Percentiles rank a stretch among this genome's conserved stretches.
Conservation (phyloP, 1,284 basidiomycete species). For the Puccinia polysora region DNA sequence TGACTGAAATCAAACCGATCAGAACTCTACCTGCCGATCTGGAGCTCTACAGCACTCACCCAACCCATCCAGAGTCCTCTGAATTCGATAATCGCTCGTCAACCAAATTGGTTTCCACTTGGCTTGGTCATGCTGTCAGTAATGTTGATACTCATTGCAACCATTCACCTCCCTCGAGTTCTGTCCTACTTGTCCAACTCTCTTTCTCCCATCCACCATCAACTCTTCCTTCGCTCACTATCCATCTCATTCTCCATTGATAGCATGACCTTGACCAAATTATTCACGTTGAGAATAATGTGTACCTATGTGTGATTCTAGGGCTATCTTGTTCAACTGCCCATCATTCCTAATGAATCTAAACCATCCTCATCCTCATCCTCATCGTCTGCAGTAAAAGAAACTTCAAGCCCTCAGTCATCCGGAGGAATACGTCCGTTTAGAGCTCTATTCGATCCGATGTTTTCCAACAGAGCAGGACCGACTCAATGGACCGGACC, state of each 20-base stretch:
- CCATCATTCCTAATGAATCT: slow-evolving; percentile 1
- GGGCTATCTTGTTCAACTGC: slow-evolving; percentile 21
- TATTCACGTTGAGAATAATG: no score
- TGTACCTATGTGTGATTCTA: no score
- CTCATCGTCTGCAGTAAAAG: no score
- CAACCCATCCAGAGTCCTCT: neutral
- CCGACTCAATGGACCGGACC: slow-evolving; percentile 49
- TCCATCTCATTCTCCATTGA: neutral
- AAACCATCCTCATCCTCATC: no score
- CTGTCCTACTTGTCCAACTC: neutral
- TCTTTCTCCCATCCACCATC: neutral
- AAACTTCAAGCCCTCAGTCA: no score
- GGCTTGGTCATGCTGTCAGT: slow-evolving; percentile 40
- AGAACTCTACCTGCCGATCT: slow-evolving; percentile 20
- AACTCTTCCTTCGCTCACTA: neutral
- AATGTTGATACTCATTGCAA: no score
- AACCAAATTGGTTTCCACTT: slow-evolving; percentile 26
- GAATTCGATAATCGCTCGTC: neutral
- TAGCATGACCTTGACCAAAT: neutral
- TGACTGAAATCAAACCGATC: slow-evolving; percentile 3
- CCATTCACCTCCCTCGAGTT: neutral
- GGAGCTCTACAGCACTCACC: slow-evolving; percentile 13
- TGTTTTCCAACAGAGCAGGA: slow-evolving; percentile 49
- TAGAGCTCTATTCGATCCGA: slow-evolving; percentile 49
- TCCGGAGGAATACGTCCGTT: slow-evolving; percentile 4